Evolutionary conservation across 2,329 filamentous ascomycete genomes (phyloP).

Genomic region (Trichoderma semiorbis): DNA sequence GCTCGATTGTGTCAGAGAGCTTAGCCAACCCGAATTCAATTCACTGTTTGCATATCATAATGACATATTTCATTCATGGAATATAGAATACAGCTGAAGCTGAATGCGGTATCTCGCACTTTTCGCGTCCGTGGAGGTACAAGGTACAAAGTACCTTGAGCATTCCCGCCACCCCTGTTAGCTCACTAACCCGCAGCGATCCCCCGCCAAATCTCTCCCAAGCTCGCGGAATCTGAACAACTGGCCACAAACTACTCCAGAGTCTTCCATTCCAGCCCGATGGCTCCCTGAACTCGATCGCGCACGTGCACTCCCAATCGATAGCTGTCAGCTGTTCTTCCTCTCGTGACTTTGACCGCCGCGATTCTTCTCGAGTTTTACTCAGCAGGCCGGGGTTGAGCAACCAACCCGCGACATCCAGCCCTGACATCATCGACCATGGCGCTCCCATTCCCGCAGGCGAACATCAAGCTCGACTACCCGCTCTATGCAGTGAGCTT

Average conservation of each 20-base stretch:
- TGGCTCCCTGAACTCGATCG: slow-evolving; percentile 1
- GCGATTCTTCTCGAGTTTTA: background rate
- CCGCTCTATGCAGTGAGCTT: slow-evolving; percentile 87
- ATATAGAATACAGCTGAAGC: background rate
- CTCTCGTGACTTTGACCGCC: background rate
- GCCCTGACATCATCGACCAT: slow-evolving; percentile 26
- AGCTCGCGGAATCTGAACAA: slow-evolving; percentile 8
- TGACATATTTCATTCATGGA: background rate
- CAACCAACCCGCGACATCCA: background rate
- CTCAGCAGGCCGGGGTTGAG: background rate
- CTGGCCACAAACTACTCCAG: slow-evolving; percentile 8
- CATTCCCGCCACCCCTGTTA: background rate
- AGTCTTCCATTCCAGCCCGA: background rate
- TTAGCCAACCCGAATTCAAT: rapidly evolving
- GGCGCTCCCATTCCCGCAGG: slow-evolving; percentile 43
- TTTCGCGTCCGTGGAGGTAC: background rate
- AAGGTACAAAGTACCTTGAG: background rate
- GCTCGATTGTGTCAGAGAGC: background rate
- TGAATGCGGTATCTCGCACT: background rate
- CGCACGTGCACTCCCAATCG: background rate
- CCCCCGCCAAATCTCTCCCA: slow-evolving; percentile 6
- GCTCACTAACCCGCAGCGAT: background rate
- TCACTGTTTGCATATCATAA: background rate
- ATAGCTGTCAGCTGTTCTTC: background rate
- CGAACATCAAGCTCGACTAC: slow-evolving; percentile 70